Evolutionary conservation across 345 rosid genomes (phyloP), one percentile per base, ranked within the genome.

Genomic region (Chamaenerion angustifolium): DNA sequence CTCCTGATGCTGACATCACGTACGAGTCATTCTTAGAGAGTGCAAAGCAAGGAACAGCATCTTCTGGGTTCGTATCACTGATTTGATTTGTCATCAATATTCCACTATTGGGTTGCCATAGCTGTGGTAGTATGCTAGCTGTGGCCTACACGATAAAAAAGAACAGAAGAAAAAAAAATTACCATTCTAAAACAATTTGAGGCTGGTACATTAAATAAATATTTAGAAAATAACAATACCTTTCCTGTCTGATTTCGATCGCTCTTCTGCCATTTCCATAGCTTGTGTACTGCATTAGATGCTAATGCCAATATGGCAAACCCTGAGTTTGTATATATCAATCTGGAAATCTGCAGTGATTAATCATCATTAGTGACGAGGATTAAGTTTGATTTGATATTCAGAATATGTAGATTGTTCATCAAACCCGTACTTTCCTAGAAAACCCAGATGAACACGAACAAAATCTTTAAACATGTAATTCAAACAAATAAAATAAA

Each of bases 1-100:
- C 90, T 46, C 96, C 90, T 50, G 96, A 88, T 43, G 90, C 82
- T 44, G 96, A 88, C 83, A 81, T 73, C 6, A 84, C 77, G 55
- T 75, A 78, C 16, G 76, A 65, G 66, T 76, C 83, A 50, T 81
- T 71, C 82, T 75, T 75, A 12, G 81, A 81, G 50, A 88, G 75
- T 43, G 88, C 92, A 71, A 81, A 88, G 68, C 96, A 81, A 3
- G 92, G 69, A 66, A 88, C 81, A 46, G 84, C 81, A 6, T 78
- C 88, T 71, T 88, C 92, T 52, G 80, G 84, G 42, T 71, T 88
- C 25, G 78, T 52, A 45, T 77, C 81, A 11, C 73, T 64, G 40
- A 49, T 65, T 49, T 79, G 83, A 76, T 84, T 88, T 42, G 81
- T 84, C 94, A 81, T 80, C 59, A 75, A 48, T 51, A 64, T 74